Base-by-base conservation (phyloP, 2,329 filamentous ascomycete genomes). In the Cucurbitaria berberidis region DNA sequence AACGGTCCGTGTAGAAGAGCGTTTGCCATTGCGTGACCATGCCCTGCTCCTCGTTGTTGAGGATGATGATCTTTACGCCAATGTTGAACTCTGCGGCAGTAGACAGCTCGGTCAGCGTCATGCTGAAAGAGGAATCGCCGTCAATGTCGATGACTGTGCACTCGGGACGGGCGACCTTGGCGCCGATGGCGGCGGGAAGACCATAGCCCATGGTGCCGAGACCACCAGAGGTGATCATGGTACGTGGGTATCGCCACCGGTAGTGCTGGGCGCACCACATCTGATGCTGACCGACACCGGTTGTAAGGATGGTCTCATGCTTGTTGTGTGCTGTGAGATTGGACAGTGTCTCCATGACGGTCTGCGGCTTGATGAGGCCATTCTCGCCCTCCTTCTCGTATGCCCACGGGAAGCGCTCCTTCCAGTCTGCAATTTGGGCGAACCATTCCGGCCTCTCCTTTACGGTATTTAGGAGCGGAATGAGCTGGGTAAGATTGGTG, bases 21-120 rank as follows among this genome's bases (percentile, higher is more conserved):
- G 91, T 93, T 78, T 98, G 93, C 93, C 93, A 98, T 80, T 97
- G 93, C 1, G 93, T 97, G 38, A 98, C 93, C 93, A 98, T 98
- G 48, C 93, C 93, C 79, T 97, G 93, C 78, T 98, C 92, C 76
- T 96, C 92, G 77, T 96, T 99, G 82, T 98, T 98, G 50, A 99
- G 78, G 22, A 98, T 83, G 66, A 98, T 91, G 55, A 98, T 84
- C 84, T 98, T 98, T 76, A 96, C 88, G 61, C 90, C 93, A 74
- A 98, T 97, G 80, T 95, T 90, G 82, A 98, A 98, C 78, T 99
- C 93, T 8, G 90, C 86, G 36, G 93, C 93, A 1, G 93, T 97
- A 40, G 89, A 90, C 47, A 99, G 86, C 80, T 99, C 95, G 1
- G 93, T 97, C 54, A 97, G 83, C 5, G 95, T 98, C 95, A 99